Conservation (phyloP, 495 filamentous ascomycete genomes). For the Annulohypoxylon moriforme region DNA sequence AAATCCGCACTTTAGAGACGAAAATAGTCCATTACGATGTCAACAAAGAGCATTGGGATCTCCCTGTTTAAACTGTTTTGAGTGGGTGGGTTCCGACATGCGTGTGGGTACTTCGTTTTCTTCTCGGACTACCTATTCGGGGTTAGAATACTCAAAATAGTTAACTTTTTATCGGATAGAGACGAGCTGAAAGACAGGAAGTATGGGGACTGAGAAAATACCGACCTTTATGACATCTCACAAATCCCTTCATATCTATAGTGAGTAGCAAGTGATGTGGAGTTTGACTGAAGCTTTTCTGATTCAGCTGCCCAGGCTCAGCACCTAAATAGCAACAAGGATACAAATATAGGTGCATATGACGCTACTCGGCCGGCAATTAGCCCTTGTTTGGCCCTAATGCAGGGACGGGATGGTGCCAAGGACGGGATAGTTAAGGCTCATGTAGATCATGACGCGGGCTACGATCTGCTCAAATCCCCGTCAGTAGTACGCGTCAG, state of each 20-base stretch:
- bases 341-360: slow-evolving; percentile 4
- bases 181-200: not conserved
- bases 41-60: not conserved
- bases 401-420: slow-evolving; percentile 26
- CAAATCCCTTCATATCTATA: not conserved
- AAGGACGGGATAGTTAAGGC: slow-evolving; percentile 16
- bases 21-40: not conserved
- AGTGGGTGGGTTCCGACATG: not conserved
- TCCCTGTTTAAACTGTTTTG: not conserved
- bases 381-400: slow-evolving; percentile 6
- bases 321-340: too few species aligned
- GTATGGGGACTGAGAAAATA: not conserved
- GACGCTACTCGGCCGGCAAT: not conserved
- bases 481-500: slow-evolving; percentile 24
- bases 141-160: not conserved
- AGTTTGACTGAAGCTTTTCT: not conserved
- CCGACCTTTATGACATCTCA: not conserved
- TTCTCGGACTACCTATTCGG: not conserved
- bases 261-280: not conserved
- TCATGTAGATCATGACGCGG: slow-evolving; percentile 33
- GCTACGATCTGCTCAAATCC: slow-evolving; percentile 15
- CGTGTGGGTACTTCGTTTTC: not conserved
- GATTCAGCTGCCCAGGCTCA: not conserved
- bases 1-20: not conserved
- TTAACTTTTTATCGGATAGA: not conserved